Evolutionary conservation across 306 rosid genomes (phyloP).

Genomic region (Lathyrus oleraceus): DNA sequence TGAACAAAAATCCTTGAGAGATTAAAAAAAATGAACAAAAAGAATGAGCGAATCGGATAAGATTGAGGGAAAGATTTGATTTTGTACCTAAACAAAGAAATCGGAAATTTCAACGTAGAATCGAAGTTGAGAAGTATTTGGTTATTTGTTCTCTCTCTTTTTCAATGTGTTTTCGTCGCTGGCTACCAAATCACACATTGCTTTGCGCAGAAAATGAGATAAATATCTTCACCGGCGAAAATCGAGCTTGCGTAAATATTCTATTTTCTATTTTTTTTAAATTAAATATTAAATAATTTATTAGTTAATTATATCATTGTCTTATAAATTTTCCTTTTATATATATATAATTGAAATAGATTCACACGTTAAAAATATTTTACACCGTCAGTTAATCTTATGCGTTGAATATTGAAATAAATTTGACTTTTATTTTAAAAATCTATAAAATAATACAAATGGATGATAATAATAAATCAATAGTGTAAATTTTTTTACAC

Average conservation of each 20-base stretch:
- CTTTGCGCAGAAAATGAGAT: constrained; percentile 3
- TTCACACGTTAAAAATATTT: too few relatives aligned
- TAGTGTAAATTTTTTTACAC: too few relatives aligned
- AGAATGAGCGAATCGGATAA: constrained; percentile 25
- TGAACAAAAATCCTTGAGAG: background rate
- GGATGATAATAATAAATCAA: too few relatives aligned
- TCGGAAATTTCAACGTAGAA: constrained; percentile 41
- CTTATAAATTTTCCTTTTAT: too few relatives aligned
- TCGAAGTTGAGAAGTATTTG: constrained; percentile 28
- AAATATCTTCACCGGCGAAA: constrained; percentile 46
- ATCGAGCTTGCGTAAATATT: constrained; percentile 38
- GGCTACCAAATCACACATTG: constrained; percentile 41
- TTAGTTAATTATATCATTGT: too few relatives aligned
- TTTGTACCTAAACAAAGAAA: constrained; percentile 33
- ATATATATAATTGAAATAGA: too few relatives aligned
- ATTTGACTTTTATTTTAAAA: too few relatives aligned
- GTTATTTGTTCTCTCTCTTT: constrained; percentile 11
- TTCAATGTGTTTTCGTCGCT: constrained; percentile 30
- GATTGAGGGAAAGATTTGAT: constrained; percentile 33
- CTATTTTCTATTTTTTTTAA: background rate
- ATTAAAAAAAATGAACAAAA: constrained; percentile 5
- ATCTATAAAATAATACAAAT: too few relatives aligned
- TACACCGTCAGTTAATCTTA: too few relatives aligned
- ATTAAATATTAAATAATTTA: too few relatives aligned
- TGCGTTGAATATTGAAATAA: too few relatives aligned